These are phyloP conservation scores for Lepraria neglecta DNA, from an alignment of 495 filamentous ascomycete genomes.

Conservation along the genomic window DNA sequence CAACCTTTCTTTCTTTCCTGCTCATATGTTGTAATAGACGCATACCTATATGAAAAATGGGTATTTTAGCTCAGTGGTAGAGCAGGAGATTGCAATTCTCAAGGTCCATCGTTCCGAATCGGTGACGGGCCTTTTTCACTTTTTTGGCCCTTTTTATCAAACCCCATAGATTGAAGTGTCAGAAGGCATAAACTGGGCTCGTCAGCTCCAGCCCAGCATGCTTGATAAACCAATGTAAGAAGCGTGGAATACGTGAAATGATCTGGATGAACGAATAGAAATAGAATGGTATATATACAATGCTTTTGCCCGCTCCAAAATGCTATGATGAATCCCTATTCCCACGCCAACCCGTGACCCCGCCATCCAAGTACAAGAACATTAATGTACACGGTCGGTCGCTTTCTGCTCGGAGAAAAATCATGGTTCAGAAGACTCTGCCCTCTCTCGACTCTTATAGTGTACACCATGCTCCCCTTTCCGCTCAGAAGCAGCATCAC, in stretches of 20 bases:
- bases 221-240: neutral
- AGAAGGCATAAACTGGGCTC: too few relatives aligned
- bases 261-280: too few relatives aligned
- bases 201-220: too few relatives aligned
- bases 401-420: too few relatives aligned
- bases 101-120: conserved; percentile 5
- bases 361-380: neutral
- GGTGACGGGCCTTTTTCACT: neutral
- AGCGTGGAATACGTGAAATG: neutral
- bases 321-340: neutral
- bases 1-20: neutral
- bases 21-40: neutral
- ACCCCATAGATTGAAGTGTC: too few relatives aligned
- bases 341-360: neutral
- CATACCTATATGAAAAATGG: neutral
- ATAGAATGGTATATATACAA: neutral
- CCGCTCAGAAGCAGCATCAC: too few relatives aligned
- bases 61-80: conserved; percentile 5
- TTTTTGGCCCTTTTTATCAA: neutral
- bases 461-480: too few relatives aligned
- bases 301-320: neutral
- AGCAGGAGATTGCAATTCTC: conserved; percentile 3
- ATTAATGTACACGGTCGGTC: too few relatives aligned
- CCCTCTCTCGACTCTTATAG: too few relatives aligned
- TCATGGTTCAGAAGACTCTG: too few relatives aligned